Base-by-base conservation (phyloP, 371 early-diverging fungal genomes). In the Circinella umbellata region DNA sequence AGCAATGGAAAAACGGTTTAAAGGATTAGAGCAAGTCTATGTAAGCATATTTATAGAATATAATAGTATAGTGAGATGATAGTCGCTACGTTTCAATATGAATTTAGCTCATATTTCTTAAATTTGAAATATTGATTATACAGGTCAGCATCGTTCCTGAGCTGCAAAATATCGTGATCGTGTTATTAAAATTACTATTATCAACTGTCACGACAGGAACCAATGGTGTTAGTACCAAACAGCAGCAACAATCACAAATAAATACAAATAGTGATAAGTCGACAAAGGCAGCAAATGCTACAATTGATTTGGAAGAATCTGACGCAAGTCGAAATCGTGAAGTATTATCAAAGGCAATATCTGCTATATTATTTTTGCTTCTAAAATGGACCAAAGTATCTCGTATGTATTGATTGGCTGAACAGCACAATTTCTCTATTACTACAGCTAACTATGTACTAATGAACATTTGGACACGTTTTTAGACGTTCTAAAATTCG, bases 321-420 rank as follows among this genome's bases (percentile, higher is more conserved):
- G 89, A 92, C 68, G 67, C 79, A 13, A 73, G 78, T 9, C 79
- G 91, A 34, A 89, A 93, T 68, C 85, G 86, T 65, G 95, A 95
- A 70, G 89, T 90, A 20, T 87, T 92, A 36, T 90, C 93, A 9
- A 91, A 92, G 69, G 88, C 92, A 8, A 90, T 93, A 0, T 89
- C 92, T 18, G 88, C 87, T 46, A 88, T 93, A 38, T 63, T 95
- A 20, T 53, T 93, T 7, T 67, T 91, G 4, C 70, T 94, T 27
- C 73, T 95, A 4, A 92, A 92, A 70, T 85, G 88, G 71, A 82
- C 88, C 63, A 94, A 94, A 71, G 74, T 86, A 10, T 88, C 89
- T 36, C 92, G 92, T 90, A 87, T 62, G 73, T 64, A 37, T 64
- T 11, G 42, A 42, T 42, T 1, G 11, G 42, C 6, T 42, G 42